These are phyloP conservation scores for Gloeopeniophorella convolvens DNA, from an alignment of 768 basidiomycete species.

Conservation along the genomic window DNA sequence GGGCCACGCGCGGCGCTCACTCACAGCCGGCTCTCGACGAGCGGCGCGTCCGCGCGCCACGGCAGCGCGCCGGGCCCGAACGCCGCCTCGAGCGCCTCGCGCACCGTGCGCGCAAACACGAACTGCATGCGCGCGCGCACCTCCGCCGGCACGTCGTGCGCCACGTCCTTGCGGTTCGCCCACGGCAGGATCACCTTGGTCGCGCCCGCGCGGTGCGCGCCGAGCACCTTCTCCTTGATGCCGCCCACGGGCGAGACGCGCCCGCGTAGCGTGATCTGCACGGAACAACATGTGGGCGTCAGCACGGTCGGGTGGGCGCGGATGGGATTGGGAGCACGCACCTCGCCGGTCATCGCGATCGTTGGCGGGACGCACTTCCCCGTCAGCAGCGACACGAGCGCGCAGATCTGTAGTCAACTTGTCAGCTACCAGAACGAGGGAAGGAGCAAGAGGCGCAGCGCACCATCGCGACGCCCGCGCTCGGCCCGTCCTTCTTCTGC, in stretches of 20 bases:
- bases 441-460: constrained; percentile 14
- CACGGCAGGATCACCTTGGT: constrained; percentile 79
- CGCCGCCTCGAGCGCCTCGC: constrained; percentile 77
- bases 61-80: constrained; percentile 65
- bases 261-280: constrained; percentile 73
- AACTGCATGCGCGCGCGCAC: constrained; percentile 73
- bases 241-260: constrained; percentile 82
- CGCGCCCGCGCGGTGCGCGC: constrained; percentile 82
- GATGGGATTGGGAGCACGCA: constrained; percentile 23
- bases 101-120: constrained; percentile 71
- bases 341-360: constrained; percentile 89
- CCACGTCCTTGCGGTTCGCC: constrained; percentile 82
- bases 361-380: constrained; percentile 66
- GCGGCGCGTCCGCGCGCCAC: constrained; percentile 47
- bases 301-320: not conserved
- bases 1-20: no score
- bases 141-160: constrained; percentile 73
- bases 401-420: constrained; percentile 50
- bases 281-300: not conserved
- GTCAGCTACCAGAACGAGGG: not conserved
- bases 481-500: constrained; percentile 91
- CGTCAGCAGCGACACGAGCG: constrained; percentile 79
- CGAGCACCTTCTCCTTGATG: constrained; percentile 88
- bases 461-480: constrained; percentile 86
- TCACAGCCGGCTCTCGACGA: constrained; percentile 50